Evolutionary conservation across 164 flowering plant species (phyloP).

Genomic region (Aristolochia contorta): DNA sequence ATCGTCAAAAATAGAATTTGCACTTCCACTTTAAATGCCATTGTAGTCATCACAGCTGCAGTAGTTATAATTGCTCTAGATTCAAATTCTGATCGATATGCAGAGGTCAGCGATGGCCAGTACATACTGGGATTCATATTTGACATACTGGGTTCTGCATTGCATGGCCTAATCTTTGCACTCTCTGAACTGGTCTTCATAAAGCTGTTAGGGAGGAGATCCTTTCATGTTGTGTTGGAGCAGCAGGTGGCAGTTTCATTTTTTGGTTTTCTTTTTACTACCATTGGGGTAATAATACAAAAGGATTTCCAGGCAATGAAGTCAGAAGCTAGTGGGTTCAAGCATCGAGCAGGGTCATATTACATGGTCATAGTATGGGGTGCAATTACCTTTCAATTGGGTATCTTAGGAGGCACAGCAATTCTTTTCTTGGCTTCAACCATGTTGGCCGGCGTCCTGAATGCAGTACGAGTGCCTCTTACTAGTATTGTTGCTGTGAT

Average conservation of each 20-base stretch:
- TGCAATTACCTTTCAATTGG: slow-evolving; percentile 74
- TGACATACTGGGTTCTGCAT: slow-evolving; percentile 82
- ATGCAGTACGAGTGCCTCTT: slow-evolving; percentile 76
- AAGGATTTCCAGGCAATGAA: slow-evolving; percentile 55
- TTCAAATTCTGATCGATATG: slow-evolving; percentile 67
- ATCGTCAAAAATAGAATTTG: slow-evolving; percentile 62
- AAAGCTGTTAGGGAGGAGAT: slow-evolving; percentile 55
- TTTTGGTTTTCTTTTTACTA: slow-evolving; percentile 62
- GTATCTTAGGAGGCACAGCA: slow-evolving; percentile 66
- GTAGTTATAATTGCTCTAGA: slow-evolving; percentile 75
- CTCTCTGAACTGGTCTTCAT: slow-evolving; percentile 77
- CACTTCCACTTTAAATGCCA: slow-evolving; percentile 46
- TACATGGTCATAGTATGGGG: slow-evolving; percentile 63
- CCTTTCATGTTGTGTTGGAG: slow-evolving; percentile 89
- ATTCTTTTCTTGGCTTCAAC: slow-evolving; percentile 71
- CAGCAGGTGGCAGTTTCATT: slow-evolving; percentile 89
- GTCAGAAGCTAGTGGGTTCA: slow-evolving; percentile 50
- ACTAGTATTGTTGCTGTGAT: slow-evolving; percentile 85
- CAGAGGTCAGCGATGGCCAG: slow-evolving; percentile 34
- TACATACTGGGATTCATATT: slow-evolving; percentile 63
- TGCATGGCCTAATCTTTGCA: slow-evolving; percentile 91
- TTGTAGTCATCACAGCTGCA: slow-evolving; percentile 71
- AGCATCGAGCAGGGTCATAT: slow-evolving; percentile 52
- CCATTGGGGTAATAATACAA: slow-evolving; percentile 52
- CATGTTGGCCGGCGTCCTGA: slow-evolving; percentile 78